Base-by-base conservation (phyloP, 805 yeast species). In the Teunomyces gatunensis region DNA sequence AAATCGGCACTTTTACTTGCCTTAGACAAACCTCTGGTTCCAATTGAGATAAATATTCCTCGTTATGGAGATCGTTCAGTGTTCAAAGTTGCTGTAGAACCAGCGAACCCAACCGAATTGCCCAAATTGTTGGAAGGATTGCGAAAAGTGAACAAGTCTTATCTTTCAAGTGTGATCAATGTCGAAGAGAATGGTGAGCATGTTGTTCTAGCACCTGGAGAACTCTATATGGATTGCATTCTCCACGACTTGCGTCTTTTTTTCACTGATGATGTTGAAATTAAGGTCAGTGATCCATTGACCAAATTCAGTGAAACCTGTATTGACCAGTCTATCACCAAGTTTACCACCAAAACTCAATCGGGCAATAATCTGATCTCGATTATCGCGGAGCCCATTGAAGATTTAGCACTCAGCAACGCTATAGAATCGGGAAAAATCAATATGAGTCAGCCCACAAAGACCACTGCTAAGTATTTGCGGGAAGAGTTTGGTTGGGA, bases 101-200 rank as follows among this genome's bases (percentile, higher is more conserved):
- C 97, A 0, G 73, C 77, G 12, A 74, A 78, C 23, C 96, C 97
- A 0, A 77, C 87, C 0, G 96, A 91, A 47, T 67, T 87, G 13
- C 92, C 96, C 0, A 78, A 77, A 50, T 69, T 94, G 54, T 69
- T 84, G 11, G 83, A 80, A n/a, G 91, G 89, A 0, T 67, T 94
- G 42, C 74, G 85, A 48, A 78, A 74, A 47, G 67, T 87, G 25
- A 77, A 77, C 55, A 79, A 78, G 54, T 70, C 84, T 0, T 91
- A 88, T 59, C 76, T 85, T 7, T 85, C 90, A 3, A 73, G 83
- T 32, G 75, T 75, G 17, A 70, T 87, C n/a, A 81, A 77, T 52
- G 89, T 86, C 1, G 96, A 89, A 61, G 96, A 88, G 54, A 85
- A 91, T 44, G 97, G 97, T 2, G 97, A 90, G 56, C 89, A 86